A percentile compares a stretch with the other conserved stretches of the same genome.
These are phyloP conservation scores for Physcomitrellopsis africana DNA, from an alignment of 225 moss, liverwort and hornwort genomes.

Conservation along the genomic window DNA sequence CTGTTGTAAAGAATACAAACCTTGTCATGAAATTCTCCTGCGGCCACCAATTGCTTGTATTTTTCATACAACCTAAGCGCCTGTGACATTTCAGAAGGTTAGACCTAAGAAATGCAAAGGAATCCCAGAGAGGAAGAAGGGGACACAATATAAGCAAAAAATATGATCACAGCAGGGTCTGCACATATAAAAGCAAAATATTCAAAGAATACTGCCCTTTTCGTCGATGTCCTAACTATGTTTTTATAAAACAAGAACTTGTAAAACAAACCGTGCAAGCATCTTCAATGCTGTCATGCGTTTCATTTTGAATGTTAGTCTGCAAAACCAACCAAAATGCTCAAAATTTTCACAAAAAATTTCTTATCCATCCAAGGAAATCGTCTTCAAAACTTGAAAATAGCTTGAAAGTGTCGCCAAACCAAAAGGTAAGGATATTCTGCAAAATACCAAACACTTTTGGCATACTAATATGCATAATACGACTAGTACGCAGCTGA, in stretches of 20 bases:
- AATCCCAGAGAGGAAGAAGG: constrained; percentile 15
- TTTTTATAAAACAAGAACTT: constrained; percentile 25
- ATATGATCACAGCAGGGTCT: constrained; percentile 3
- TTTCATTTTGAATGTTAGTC: constrained; percentile 74
- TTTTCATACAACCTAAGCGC: constrained; percentile 71
- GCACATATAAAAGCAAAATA: background rate
- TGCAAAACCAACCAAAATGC: constrained; percentile 39
- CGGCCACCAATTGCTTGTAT: constrained; percentile 70
- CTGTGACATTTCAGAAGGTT: constrained; percentile 35
- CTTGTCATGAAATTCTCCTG: constrained; percentile 70
- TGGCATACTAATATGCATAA: background rate
- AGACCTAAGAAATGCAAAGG: background rate
- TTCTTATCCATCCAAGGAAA: background rate
- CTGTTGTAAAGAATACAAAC: constrained; percentile 32
- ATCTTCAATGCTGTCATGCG: constrained; percentile 76
- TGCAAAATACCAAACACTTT: constrained; percentile 3
- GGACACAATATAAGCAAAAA: background rate
- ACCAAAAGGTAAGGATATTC: background rate
- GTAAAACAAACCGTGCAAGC: constrained; percentile 67
- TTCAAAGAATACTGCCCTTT: background rate
- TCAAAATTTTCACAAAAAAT: constrained; percentile 13
- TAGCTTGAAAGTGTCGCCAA: background rate
- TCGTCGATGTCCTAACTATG: background rate
- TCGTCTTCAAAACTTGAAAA: background rate
- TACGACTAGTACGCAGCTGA: constrained; percentile 1